Evolutionary conservation across 805 yeast species (phyloP), one percentile per base, ranked within the genome.

Genomic region (Ogataea corticis): DNA sequence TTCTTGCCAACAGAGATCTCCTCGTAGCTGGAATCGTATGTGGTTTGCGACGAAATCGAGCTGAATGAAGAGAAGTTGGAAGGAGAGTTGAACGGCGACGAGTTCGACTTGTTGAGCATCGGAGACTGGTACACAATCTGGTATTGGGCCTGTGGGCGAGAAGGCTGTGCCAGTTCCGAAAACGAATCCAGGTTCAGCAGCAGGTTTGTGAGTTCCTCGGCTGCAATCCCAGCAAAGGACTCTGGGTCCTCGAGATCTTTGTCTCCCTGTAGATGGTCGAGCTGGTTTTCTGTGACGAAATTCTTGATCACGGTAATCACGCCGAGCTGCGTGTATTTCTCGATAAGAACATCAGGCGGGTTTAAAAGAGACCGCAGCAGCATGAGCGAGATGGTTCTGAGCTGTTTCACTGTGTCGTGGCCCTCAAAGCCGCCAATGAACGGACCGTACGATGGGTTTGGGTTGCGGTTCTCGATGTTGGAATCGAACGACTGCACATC

Each of bases 311-410:
- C 80, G 14, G 72, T 73, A n/a, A 76, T 69, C 11, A 79, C 84
- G 1, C 84, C 84, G 40, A 77, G 57, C 25, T 67, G 68, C 30
- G 75, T 68, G 54, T 78, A 75, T 57, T 79, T 79, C 44, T 75
- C 76, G 25, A 71, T 58, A 28, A 79, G 61, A 13, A 77, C 80
- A 45, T 79, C 83, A 2, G 82, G 73, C 18, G 77, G 75, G 46
- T 68, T 64, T 40, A 69, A 56, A 32, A 77, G 63, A 28, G 73
- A 73, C 41, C 66, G 65, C 34, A 73, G 61, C 44, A 79, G 63
- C 66, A 73, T 65, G 21, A 75, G 50, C 7, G 77, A 66, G 19
- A 76, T 61, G 48, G 66, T 64, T 55, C 76, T 66, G 14, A 78
- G 59, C 43, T 65, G 65, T 28, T 58, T 53, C 17, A 77, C 50